A percentile compares a stretch with the other conserved stretches of the same genome.
Conservation (phyloP, 2,329 filamentous ascomycete species). For the Byssoonygena ceratinophila region DNA sequence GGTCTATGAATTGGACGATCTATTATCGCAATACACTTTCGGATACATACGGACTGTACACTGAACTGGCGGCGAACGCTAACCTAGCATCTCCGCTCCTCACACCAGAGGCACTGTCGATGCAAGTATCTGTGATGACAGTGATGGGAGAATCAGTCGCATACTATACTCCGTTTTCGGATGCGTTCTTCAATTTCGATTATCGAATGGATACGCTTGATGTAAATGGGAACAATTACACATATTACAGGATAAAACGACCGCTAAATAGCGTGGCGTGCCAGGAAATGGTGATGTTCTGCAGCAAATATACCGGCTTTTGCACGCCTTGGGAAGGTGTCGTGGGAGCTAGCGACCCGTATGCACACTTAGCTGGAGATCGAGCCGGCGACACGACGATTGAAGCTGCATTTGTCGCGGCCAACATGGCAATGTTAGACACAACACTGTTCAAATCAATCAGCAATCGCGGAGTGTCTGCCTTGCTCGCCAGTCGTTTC, state of each 20-base stretch:
- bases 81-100: not conserved
- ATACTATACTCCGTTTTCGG: not conserved
- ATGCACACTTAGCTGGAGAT: not conserved
- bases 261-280: slow-evolving; percentile 8
- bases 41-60: not conserved
- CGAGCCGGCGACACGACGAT: not conserved
- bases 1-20: not conserved
- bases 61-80: slow-evolving; percentile 1
- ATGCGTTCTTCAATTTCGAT: slow-evolving; percentile 7
- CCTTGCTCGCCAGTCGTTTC: slow-evolving; percentile 3
- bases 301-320: slow-evolving; percentile 5
- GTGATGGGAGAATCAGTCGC: slow-evolving; percentile 3
- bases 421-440: not conserved
- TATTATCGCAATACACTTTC: slow-evolving; percentile 2
- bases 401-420: not conserved
- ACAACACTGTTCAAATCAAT: slow-evolving; percentile 1
- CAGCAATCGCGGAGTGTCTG: not conserved
- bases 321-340: slow-evolving; percentile 6
- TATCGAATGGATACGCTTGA: not conserved
- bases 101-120: not conserved
- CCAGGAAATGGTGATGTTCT: slow-evolving; percentile 8
- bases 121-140: slow-evolving; percentile 5
- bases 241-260: not conserved
- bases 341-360: not conserved
- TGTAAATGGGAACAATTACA: not conserved